Percentiles rank a stretch among this genome's conserved stretches.
Evolutionary conservation across 1,284 basidiomycete species (phyloP).

Genomic region (Ustilago esculenta): DNA sequence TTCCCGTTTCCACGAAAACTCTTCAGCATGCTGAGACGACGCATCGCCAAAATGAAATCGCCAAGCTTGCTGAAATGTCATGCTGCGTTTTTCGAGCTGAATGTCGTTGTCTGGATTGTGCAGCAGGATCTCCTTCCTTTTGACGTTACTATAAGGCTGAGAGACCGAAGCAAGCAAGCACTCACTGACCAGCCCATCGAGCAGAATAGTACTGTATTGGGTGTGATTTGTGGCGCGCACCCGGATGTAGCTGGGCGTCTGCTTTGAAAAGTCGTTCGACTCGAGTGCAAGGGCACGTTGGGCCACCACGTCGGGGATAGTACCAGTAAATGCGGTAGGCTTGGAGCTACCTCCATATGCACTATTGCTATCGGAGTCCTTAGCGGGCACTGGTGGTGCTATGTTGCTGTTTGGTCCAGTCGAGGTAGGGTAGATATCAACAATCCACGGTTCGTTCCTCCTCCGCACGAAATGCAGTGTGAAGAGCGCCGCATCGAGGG

Average conservation of each 20-base stretch:
- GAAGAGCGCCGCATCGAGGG: conserved; percentile 48
- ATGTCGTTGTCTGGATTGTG: conserved; percentile 78
- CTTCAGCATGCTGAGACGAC: conserved; percentile 5
- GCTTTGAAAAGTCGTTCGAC: conserved; percentile 27
- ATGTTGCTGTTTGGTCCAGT: not conserved
- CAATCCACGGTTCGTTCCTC: conserved; percentile 37
- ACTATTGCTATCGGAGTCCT: conserved; percentile 3
- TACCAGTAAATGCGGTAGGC: conserved; percentile 29
- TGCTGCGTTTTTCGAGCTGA: conserved; percentile 76
- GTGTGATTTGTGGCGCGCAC: conserved; percentile 41
- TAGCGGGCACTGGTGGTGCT: conserved; percentile 28
- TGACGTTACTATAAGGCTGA: conserved; percentile 66
- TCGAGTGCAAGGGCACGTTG: conserved; percentile 28
- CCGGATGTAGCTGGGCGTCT: conserved; percentile 45
- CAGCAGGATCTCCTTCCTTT: conserved; percentile 78
- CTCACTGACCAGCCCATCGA: conserved; percentile 43
- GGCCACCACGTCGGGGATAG: conserved; percentile 31
- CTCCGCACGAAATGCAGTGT: conserved; percentile 48
- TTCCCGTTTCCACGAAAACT: conserved; percentile 65
- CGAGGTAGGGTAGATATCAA: conserved; percentile 38
- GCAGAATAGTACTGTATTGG: conserved; percentile 37
- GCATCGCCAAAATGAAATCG: conserved; percentile 76
- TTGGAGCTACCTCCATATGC: conserved; percentile 2
- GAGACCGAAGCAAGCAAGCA: conserved; percentile 34
- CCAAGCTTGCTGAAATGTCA: conserved; percentile 80